Evolutionary conservation across 345 rosid species (phyloP).

Genomic region (Melaleuca alternifolia): DNA sequence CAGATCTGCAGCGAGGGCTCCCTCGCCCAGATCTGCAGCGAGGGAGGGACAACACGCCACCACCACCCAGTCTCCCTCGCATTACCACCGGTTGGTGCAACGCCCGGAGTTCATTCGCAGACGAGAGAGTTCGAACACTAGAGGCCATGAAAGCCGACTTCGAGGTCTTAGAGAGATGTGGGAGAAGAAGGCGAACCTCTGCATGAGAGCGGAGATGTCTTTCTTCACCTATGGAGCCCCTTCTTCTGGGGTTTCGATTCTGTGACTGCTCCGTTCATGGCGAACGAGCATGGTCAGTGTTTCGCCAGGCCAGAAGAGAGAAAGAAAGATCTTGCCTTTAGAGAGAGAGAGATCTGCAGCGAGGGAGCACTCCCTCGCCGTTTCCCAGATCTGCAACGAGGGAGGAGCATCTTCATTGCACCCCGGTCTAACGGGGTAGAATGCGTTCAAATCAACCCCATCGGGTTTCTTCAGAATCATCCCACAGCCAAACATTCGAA

Average conservation of each 20-base stretch:
- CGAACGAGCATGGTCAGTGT: not conserved
- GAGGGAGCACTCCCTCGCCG: too few relatives aligned
- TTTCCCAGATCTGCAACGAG: too few relatives aligned
- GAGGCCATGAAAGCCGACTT: not conserved
- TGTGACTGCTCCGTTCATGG: not conserved
- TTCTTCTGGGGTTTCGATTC: not conserved
- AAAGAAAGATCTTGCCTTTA: too few relatives aligned
- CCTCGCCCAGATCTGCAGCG: too few relatives aligned
- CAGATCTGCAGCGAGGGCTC: too few relatives aligned
- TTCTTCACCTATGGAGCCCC: not conserved
- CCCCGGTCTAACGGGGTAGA: constrained; percentile 69
- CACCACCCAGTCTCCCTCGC: too few relatives aligned
- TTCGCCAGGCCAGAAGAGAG: too few relatives aligned
- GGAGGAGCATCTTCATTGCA: constrained; percentile 51
- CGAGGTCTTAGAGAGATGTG: not conserved
- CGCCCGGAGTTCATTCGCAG: too few relatives aligned
- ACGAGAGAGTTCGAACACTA: not conserved
- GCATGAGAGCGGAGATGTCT: not conserved
- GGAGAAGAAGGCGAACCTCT: not conserved
- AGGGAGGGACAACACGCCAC: too few relatives aligned
- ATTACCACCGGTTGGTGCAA: not conserved
- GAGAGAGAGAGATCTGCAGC: too few relatives aligned
- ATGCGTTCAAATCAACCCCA: constrained; percentile 53
- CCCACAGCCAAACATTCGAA: not conserved
- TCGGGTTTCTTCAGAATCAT: constrained; percentile 26